Evolutionary conservation across 2,329 filamentous ascomycete species (phyloP), one percentile per base, ranked within the genome.

Genomic region (Trichoderma simmonsii): DNA sequence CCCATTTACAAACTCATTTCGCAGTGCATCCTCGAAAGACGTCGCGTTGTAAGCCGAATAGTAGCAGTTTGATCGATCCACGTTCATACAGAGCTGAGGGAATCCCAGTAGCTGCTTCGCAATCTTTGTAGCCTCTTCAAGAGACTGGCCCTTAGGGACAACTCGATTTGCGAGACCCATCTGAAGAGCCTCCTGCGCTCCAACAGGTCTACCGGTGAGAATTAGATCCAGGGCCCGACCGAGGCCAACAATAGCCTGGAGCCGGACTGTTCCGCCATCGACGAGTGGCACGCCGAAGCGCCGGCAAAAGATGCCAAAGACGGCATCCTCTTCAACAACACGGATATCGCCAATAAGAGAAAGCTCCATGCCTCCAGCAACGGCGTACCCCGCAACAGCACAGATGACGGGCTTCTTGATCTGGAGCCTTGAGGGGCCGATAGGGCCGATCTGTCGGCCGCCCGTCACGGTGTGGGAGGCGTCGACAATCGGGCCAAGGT

Each of bases 221-320:
- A 89, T 87, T 83, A 89, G 86, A 76, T 89, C 87, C 70, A 89
- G 73, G 0, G 87, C 87, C 3, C 86, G 77, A 0, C 86, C 86
- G 1, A 89, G 79, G 0, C 87, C 87, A 26, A 89, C 76, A 43
- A 88, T 82, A 0, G 82, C 82, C 71, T 85, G 86, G 4, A 88
- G 77, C 2, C 87, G 82, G 0, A 88, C 86, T 0, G 86, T 88
- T 1, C 87, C 87, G 6, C 78, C 80, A 48, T 81, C 87, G 14
- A 77, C 76, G 21, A 79, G 75, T 4, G 77, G 76, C 1, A 78
- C 76, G 9, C 77, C 77, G 12, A 76, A 87, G 3, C 86, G 82
- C 2, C 87, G 81, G 76, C 85, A 88, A 74, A 88, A 89, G 3
- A 89, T 83, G 2, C 87, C 87, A 66, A 89, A 87, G 1, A 87